Evolutionary conservation across 345 rosid species (phyloP), one percentile per base, ranked within the genome.

Genomic region (Mercurialis annua): DNA sequence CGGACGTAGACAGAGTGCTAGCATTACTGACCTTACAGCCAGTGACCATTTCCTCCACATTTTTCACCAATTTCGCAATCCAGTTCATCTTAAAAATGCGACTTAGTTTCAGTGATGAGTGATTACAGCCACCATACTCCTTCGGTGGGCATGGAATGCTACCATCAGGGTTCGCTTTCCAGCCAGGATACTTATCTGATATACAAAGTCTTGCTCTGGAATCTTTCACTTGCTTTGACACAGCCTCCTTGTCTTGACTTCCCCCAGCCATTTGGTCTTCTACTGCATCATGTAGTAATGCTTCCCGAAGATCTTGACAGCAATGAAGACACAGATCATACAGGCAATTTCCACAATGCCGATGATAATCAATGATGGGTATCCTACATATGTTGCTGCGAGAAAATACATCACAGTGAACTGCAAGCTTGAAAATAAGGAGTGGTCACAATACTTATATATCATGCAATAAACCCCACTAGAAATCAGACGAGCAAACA

Each of bases 71-170:
- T 71, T 90, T 92, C 51, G 99, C 97, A 72, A 90, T 92, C 99
- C 98, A 95, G 65, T 89, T 95, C 96, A 92, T 92, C 87, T 95
- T 95, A 70, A 92, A 92, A 67, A 90, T 95, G 73, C 96, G 87
- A 58, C 85, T 81, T 24, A 95, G 87, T 68, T 82, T 86, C 78
- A 92, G 73, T 67, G 92, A 78, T 26, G 43, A 74, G 66, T 73
- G 77, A 69, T 90, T 85, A 71, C 99, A 95, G 69, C 98, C 99
- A 75, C 96, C 93, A 64, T 83, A 82, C 20, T 80, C 90, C 80
- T 73, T 84, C 20, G 93, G 93, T 16, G 98, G 98, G 76, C 99
- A 95, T 4, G 90, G 92, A 73, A 95, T 88, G 71, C 93, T 92
- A 71, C 96, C 86, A 67, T 90, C 92, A 60, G 77, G 51, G 47